Percentiles rank a stretch among this genome's conserved stretches.
phyloP scores from a whole-genome alignment of 2,329 filamentous ascomycete genomes.

The Sphaerostilbella broomeana region DNA sequence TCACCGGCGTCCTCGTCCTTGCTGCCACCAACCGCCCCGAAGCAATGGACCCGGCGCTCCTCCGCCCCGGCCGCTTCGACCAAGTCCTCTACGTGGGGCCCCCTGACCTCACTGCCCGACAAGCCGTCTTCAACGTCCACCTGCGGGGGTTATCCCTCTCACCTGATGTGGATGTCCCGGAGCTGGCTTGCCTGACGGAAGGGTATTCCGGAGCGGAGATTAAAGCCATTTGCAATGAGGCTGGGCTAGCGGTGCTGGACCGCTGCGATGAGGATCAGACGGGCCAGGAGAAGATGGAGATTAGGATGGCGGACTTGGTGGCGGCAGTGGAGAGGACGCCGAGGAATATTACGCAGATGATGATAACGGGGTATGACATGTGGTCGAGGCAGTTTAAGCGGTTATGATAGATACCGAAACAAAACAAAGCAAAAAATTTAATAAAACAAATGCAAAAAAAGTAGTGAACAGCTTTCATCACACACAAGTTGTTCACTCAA shows the following conservation, averaged over 20 bases:
- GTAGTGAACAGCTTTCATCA: neutral
- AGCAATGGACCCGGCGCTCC: constrained; percentile 74
- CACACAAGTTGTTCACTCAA: no score
- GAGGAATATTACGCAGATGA: constrained; percentile 52
- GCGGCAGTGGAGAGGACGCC: constrained; percentile 40
- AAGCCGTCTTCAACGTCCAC: constrained; percentile 68
- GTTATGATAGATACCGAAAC: no score
- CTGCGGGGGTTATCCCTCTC: constrained; percentile 53
- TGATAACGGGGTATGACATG: constrained; percentile 52
- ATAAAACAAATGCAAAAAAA: neutral
- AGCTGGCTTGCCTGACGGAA: constrained; percentile 58
- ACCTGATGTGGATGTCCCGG: constrained; percentile 57
- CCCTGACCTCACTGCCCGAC: constrained; percentile 64
- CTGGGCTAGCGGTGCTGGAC: constrained; percentile 37
- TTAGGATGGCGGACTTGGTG: constrained; percentile 38
- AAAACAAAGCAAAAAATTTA: neutral
- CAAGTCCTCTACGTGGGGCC: constrained; percentile 79
- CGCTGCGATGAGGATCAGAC: constrained; percentile 25
- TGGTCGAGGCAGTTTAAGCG: constrained; percentile 42
- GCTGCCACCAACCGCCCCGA: constrained; percentile 90
- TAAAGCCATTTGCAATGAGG: constrained; percentile 43
- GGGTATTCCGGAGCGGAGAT: constrained; percentile 86
- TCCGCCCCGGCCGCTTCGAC: constrained; percentile 81
- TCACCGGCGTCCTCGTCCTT: constrained; percentile 78
- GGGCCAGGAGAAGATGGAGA: constrained; percentile 24